A percentile compares a stretch with the other conserved stretches of the same genome.
phyloP scores from a whole-genome alignment of 805 yeast genomes.

The Kodamaea kakaduensis region DNA sequence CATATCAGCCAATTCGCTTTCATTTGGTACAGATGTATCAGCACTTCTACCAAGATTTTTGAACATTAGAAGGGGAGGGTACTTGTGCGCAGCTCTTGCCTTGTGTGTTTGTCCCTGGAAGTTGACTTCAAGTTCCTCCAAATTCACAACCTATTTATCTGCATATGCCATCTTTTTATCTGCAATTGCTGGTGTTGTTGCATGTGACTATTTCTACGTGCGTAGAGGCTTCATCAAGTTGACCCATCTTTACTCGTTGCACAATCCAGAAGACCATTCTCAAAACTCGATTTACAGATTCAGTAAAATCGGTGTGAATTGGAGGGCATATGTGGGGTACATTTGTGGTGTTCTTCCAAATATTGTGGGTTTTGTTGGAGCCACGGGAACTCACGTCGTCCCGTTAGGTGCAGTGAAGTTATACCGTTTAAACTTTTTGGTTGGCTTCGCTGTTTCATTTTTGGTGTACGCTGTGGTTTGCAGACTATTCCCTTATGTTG shows the following conservation, averaged over 20 bases:
- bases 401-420: constrained; percentile 76
- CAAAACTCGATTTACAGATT: constrained; percentile 50
- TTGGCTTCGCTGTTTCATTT: constrained; percentile 65
- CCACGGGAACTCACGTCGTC: constrained; percentile 63
- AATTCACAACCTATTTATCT: constrained; percentile 73
- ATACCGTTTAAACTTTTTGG: constrained; percentile 69
- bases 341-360: constrained; percentile 78
- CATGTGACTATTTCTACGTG: constrained; percentile 63
- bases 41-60: constrained; percentile 60
- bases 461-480: constrained; percentile 51
- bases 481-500: constrained; percentile 48
- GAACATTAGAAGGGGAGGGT: constrained; percentile 78
- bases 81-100: constrained; percentile 68
- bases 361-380: constrained; percentile 84
- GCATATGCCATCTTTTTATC: constrained; percentile 83
- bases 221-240: constrained; percentile 68
- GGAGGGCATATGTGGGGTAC: constrained; percentile 83
- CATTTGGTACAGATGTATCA: constrained; percentile 71
- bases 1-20: constrained; percentile 65
- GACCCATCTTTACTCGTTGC: constrained; percentile 57
- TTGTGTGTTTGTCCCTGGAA: constrained; percentile 82
- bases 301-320: constrained; percentile 61
- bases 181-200: constrained; percentile 75
- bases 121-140: constrained; percentile 61
- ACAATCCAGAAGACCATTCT: constrained; percentile 30